A percentile compares a stretch with the other conserved stretches of the same genome.
These are phyloP conservation scores for Solanum sitiens DNA, from an alignment of 257 asterid species.

Conservation along the genomic window DNA sequence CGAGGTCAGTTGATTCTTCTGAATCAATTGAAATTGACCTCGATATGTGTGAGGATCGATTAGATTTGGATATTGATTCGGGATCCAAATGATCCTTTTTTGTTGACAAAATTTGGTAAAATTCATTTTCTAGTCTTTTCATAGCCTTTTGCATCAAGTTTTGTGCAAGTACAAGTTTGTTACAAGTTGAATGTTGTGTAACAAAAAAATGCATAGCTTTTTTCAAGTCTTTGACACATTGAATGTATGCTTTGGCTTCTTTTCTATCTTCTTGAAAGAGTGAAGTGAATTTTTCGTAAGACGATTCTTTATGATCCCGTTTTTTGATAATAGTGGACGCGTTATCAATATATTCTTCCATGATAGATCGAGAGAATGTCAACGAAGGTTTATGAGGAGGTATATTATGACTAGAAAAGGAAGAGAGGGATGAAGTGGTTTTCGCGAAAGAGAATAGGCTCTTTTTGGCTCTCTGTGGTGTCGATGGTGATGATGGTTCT, in stretches of 20 bases:
- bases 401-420: constrained; percentile 9
- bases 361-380: constrained; percentile 28
- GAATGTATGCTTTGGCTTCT: constrained; percentile 42
- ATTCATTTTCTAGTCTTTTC: constrained; percentile 51
- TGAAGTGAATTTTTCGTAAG: constrained; percentile 20
- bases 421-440: constrained; percentile 9
- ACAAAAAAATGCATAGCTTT: constrained; percentile 45
- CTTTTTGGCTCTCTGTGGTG: constrained; percentile 19
- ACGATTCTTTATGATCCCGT: constrained; percentile 36
- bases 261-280: constrained; percentile 37
- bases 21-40: constrained; percentile 24
- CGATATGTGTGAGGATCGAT: constrained; percentile 21
- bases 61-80: constrained; percentile 33
- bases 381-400: constrained; percentile 11
- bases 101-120: constrained; percentile 36
- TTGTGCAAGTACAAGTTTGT: constrained; percentile 36
- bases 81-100: constrained; percentile 36
- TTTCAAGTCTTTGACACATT: constrained; percentile 31
- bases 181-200: constrained; percentile 20
- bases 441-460: constrained; percentile 15
- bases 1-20: constrained; percentile 17
- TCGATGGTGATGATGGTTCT: constrained; percentile 3
- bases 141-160: constrained; percentile 52
- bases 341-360: constrained; percentile 33
- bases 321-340: constrained; percentile 28